These are phyloP conservation scores for Aciculosporium take DNA, from an alignment of 2,329 filamentous ascomycete species.

Conservation along the genomic window DNA sequence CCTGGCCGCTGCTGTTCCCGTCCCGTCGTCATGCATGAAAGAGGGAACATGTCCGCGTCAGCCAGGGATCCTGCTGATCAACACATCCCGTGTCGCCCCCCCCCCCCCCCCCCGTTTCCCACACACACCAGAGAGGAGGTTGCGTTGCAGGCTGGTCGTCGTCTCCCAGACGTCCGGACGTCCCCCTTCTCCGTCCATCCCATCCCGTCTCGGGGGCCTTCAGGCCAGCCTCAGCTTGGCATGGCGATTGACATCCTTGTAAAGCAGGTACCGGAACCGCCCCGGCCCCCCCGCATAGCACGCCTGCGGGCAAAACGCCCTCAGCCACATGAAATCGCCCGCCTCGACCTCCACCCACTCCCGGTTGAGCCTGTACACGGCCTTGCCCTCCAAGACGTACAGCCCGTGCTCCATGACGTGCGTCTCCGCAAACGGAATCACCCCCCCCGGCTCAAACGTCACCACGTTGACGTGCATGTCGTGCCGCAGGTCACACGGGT, in stretches of 20 bases:
- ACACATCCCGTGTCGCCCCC: too few species aligned
- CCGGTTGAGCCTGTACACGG: conserved; percentile 5
- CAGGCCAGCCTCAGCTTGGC: conserved; percentile 2
- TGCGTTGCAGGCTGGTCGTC: too few species aligned
- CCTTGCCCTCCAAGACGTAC: conserved; percentile 6
- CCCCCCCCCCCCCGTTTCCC: too few species aligned
- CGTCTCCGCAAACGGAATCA: conserved; percentile 6
- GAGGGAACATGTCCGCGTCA: too few species aligned
- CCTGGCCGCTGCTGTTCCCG: too few species aligned
- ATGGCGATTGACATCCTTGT: conserved; percentile 7
- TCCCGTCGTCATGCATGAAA: too few species aligned
- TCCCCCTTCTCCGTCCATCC: too few species aligned
- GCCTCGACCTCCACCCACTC: conserved; percentile 7
- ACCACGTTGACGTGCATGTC: conserved; percentile 6
- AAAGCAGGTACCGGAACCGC: conserved; percentile 5
- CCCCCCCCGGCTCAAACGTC: conserved; percentile 4
- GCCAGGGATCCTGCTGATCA: too few species aligned
- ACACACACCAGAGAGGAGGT: too few species aligned
- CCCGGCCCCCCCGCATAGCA: conserved; percentile 6
- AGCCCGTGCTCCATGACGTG: conserved; percentile 7
- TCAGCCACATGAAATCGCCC: conserved; percentile 7
- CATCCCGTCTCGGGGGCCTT: too few species aligned
- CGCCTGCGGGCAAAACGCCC: conserved; percentile 6
- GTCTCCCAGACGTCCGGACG: too few species aligned
- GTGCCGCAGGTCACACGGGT: conserved; percentile 4